These are phyloP conservation scores for Aspergillus olivimuriae DNA, from an alignment of 495 filamentous ascomycete genomes.

Conservation along the genomic window DNA sequence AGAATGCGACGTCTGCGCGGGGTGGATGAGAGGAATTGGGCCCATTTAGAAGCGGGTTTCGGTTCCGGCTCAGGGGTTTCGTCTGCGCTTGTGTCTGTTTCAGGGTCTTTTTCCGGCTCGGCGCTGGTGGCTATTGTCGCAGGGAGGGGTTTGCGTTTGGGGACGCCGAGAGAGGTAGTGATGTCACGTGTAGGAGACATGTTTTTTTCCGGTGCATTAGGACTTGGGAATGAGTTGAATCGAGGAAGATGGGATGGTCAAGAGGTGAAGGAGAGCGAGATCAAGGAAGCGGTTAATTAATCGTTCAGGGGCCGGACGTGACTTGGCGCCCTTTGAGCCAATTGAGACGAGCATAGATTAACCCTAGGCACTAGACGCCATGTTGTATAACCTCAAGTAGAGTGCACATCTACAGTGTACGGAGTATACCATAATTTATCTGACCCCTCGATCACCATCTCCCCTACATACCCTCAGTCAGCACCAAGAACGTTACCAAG, in stretches of 20 bases:
- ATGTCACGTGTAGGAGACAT: no score
- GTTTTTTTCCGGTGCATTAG: no score
- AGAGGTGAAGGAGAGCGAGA: no score
- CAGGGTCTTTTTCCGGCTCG: background rate
- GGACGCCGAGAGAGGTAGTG: conserved; percentile 3
- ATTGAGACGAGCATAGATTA: no score
- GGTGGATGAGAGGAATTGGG: conserved; percentile 1
- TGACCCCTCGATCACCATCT: background rate
- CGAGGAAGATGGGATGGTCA: no score
- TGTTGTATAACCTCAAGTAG: no score
- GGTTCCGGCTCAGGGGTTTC: background rate
- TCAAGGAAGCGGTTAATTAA: no score
- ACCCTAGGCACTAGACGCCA: no score
- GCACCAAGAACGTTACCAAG: background rate
- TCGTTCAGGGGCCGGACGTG: no score
- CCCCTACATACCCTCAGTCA: background rate
- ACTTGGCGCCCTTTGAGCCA: no score
- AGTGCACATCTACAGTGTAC: no score
- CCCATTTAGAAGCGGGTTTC: conserved; percentile 1
- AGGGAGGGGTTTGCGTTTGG: conserved; percentile 15
- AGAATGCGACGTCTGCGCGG: conserved; percentile 19
- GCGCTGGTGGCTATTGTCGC: background rate
- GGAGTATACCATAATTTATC: background rate
- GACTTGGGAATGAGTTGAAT: no score
- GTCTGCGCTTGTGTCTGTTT: conserved; percentile 1